These are phyloP conservation scores for Ophiocordyceps camponoti-saundersi DNA, from an alignment of 2,329 filamentous ascomycete genomes.

Conservation along the genomic window DNA sequence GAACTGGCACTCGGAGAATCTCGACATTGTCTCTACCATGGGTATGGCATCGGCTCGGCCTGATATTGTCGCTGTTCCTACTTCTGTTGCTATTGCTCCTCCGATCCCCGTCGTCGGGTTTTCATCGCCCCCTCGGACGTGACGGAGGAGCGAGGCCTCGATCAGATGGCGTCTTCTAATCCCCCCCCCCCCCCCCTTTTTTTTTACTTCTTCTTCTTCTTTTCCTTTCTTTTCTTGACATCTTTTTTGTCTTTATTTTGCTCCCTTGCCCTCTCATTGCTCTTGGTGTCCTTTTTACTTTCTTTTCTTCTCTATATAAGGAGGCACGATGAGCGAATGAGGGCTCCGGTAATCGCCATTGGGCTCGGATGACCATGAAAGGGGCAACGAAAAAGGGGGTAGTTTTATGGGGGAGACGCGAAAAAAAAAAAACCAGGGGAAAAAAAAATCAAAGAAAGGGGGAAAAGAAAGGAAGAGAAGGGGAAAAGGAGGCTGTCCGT, in stretches of 20 bases:
- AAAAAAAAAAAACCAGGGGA: neutral
- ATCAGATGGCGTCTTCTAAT: no score
- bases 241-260: no score
- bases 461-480: neutral
- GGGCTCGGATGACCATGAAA: neutral
- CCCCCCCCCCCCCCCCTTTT: no score
- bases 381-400: neutral
- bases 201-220: no score
- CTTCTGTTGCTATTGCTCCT: neutral
- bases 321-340: no score
- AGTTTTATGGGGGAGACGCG: neutral
- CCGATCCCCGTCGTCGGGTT: neutral
- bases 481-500: neutral
- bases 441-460: neutral
- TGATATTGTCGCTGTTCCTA: neutral
- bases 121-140: neutral
- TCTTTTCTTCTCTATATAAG: no score
- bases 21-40: conserved; percentile 3
- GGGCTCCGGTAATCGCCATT: neutral
- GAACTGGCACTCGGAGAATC: conserved; percentile 8
- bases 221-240: no score
- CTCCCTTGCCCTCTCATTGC: no score
- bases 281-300: no score
- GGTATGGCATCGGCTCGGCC: neutral
- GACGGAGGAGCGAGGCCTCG: no score